These are phyloP conservation scores for Dacryopinax primogenitus DNA, from an alignment of 768 basidiomycete genomes.

Conservation along the genomic window DNA sequence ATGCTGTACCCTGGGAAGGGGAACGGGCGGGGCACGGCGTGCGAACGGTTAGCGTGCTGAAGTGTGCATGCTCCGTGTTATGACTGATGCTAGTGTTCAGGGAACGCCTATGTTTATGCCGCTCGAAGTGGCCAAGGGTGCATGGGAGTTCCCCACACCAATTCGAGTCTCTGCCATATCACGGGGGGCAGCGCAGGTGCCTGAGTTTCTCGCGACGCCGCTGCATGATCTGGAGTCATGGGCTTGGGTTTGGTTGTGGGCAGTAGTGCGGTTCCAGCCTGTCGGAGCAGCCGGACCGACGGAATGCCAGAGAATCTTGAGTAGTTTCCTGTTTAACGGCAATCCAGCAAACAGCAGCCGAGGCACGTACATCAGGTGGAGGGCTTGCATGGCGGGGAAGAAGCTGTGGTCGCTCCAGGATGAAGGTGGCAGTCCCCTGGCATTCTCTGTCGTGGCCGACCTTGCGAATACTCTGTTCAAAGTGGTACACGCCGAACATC, in stretches of 20 bases:
- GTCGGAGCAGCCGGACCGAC: background rate
- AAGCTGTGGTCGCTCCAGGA: background rate
- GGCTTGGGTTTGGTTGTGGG: background rate
- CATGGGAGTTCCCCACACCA: background rate
- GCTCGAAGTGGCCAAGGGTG: background rate
- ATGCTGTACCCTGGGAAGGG: background rate
- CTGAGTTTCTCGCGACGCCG: background rate
- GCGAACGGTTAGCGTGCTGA: background rate
- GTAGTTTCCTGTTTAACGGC: background rate
- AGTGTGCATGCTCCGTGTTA: background rate
- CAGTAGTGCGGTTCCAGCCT: background rate
- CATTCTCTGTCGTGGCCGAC: background rate
- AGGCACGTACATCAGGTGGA: background rate
- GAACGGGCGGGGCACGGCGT: background rate
- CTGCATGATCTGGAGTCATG: background rate
- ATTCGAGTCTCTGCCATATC: too few species aligned
- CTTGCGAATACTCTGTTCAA: background rate
- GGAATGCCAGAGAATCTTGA: background rate
- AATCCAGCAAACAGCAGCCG: background rate
- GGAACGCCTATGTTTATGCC: background rate
- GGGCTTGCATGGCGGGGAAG: background rate
- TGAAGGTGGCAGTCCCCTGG: background rate
- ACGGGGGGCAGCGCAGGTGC: too few species aligned
- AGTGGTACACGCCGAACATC: background rate
- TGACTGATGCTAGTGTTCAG: background rate